Percentiles rank a stretch among this genome's conserved stretches.
These are phyloP conservation scores for Laetiporus sulphureus DNA, from an alignment of 1,284 basidiomycete genomes.

Conservation along the genomic window DNA sequence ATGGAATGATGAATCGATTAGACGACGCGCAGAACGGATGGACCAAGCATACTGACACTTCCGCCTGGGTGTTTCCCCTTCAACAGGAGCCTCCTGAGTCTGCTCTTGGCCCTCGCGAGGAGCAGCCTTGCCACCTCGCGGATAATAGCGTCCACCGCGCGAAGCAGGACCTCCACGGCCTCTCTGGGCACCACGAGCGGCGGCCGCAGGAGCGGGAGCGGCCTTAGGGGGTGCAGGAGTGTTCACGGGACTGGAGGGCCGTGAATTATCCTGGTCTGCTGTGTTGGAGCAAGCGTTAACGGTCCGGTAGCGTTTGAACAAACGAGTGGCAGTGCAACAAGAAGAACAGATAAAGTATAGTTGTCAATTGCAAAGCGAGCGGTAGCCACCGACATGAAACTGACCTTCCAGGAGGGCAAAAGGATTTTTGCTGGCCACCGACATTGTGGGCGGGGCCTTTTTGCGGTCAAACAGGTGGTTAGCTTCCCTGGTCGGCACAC, in stretches of 20 bases:
- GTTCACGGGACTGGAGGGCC: slow-evolving; percentile 35
- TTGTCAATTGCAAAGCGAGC: slow-evolving; percentile 9
- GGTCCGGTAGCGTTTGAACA: too few relatives aligned
- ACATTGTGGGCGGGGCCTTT: slow-evolving; percentile 70
- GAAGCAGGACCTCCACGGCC: slow-evolving; percentile 56
- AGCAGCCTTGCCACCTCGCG: slow-evolving; percentile 49
- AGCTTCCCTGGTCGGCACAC: slow-evolving; percentile 21
- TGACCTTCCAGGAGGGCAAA: slow-evolving; percentile 74
- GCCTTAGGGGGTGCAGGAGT: slow-evolving; percentile 26
- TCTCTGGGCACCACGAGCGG: slow-evolving; percentile 29
- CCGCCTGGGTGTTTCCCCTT: slow-evolving; percentile 35
- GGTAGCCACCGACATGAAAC: slow-evolving; percentile 19
- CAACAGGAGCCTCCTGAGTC: slow-evolving; percentile 39
- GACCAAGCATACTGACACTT: slow-evolving; percentile 38
- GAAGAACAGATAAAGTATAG: too few relatives aligned
- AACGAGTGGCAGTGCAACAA: too few relatives aligned
- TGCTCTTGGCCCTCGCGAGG: slow-evolving; percentile 29
- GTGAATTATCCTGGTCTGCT: slow-evolving; percentile 42
- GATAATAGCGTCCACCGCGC: slow-evolving; percentile 69
- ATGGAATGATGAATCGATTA: slow-evolving; percentile 1
- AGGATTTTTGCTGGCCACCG: slow-evolving; percentile 80
- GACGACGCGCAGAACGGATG: neutral
- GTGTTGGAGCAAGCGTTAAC: too few relatives aligned
- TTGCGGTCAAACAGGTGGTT: slow-evolving; percentile 35
- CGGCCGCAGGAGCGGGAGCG: slow-evolving; percentile 35